Conservation (phyloP, 2,329 filamentous ascomycete species). For the Cordyceps pruinosa region DNA sequence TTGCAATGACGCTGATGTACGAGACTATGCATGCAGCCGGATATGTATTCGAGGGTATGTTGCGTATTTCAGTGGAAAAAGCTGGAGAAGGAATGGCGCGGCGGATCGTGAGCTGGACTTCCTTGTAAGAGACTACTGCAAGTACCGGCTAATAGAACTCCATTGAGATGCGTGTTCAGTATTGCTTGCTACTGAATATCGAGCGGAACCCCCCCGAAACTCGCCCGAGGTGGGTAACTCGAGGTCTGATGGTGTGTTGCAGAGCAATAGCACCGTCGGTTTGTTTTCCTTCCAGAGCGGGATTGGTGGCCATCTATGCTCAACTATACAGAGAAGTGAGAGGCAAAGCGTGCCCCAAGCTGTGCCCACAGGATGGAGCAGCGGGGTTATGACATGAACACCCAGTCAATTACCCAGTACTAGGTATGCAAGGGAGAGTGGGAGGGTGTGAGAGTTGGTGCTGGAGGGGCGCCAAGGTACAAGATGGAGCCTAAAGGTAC, state of each 20-base stretch:
- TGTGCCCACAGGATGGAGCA: background rate
- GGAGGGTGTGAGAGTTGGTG: background rate
- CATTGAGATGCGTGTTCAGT: slow-evolving; percentile 2
- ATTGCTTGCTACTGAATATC: slow-evolving; percentile 4
- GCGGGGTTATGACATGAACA: no score
- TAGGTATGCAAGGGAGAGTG: no score
- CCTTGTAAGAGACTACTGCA: background rate
- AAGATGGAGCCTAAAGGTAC: background rate
- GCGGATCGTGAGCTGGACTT: background rate
- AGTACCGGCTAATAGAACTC: background rate
- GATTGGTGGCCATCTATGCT: background rate
- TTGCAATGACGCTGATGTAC: background rate
- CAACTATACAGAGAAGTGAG: background rate
- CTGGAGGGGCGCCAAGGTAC: background rate
- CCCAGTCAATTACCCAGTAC: no score
- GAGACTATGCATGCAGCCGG: slow-evolving; percentile 1
- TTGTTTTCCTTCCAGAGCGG: background rate
- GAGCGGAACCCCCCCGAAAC: background rate
- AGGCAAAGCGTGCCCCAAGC: background rate
- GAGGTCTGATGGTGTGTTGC: background rate
- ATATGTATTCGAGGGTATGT: background rate
- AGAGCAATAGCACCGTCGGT: background rate
- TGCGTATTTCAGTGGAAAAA: background rate
- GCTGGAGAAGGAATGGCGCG: background rate
- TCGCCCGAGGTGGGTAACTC: background rate